Base-by-base conservation (phyloP, 441 rosid species). In the Gossypium trilobum region DNA sequence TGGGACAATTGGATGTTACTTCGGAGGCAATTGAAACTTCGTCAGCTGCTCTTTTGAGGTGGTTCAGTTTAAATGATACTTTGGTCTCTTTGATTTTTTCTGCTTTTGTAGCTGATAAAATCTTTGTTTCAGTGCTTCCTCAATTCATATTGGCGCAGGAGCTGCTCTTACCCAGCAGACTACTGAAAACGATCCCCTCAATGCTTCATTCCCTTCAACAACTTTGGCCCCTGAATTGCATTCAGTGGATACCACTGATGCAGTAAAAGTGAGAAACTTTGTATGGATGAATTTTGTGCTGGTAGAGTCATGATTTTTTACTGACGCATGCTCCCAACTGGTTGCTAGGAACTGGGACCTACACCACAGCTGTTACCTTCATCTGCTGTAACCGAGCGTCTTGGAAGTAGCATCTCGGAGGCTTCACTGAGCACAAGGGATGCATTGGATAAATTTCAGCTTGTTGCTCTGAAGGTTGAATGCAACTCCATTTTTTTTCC, bases 391-490 rank as follows among this genome's bases (percentile, higher is more conserved):
- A 52, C 88, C 72, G 99, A 92, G 73, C 92, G 88, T 19, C 76
- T 80, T 82, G 87, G 88, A 68, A 85, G 77, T 75, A 85, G 80
- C 79, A 75, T 73, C 54, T 67, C 85, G 11, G 98, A 93, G 72
- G 91, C 97, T 80, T 84, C 87, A 27, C 77, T 91, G 70, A 87
- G 78, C 85, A 92, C 97, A 27, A 85, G 95, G 84, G 98, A 91
- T 73, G 99, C 99, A 79, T 69, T 93, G 83, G 99, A 95, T 73
- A 91, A 93, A 76, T 95, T 86, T 77, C 92, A 90, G 79, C 83
- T 91, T 78, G 84, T 90, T 80, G 86, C 95, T 3, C 91, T 84
- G 75, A 91, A 91, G 97, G 99, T 93, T 76, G 68, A 66, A 48
- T 44, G 58, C 70, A 44, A 39, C 54, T 20, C 46, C 5, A 23